Conservation (phyloP, 345 rosid genomes). For the Crucihimalaya himalaica region DNA sequence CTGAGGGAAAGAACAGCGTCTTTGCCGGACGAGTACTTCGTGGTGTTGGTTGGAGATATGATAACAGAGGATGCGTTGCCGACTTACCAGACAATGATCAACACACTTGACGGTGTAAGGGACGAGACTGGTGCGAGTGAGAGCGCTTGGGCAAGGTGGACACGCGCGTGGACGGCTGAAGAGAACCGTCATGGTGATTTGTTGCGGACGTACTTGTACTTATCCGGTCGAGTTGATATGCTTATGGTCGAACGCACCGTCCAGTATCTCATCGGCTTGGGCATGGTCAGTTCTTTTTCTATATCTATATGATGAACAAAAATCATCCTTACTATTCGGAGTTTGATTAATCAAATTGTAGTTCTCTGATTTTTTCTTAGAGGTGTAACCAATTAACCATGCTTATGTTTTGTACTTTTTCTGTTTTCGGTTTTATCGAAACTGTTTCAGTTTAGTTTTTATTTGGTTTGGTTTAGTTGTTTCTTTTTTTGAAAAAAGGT, state of each 20-base stretch:
- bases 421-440: background rate
- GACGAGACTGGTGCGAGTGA: constrained; percentile 79
- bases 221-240: constrained; percentile 85
- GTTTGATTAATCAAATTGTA: background rate
- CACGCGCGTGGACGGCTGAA: constrained; percentile 76
- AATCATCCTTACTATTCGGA: background rate
- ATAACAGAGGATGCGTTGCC: constrained; percentile 83
- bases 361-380: background rate
- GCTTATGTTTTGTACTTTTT: background rate
- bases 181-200: constrained; percentile 84
- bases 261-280: constrained; percentile 64
- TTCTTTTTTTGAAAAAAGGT: no score
- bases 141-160: constrained; percentile 77
- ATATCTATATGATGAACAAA: background rate
- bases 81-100: constrained; percentile 69
- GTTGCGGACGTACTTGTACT: constrained; percentile 55
- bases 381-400: background rate
- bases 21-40: constrained; percentile 68
- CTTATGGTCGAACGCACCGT: constrained; percentile 59
- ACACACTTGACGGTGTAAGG: constrained; percentile 69
- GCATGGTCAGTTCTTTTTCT: constrained; percentile 49
- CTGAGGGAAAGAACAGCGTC: constrained; percentile 56
- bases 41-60: constrained; percentile 85
- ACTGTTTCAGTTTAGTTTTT: background rate
- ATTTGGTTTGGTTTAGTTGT: background rate